Base-by-base conservation (phyloP, 306 rosid species). In the Cucurbita maxima region DNA sequence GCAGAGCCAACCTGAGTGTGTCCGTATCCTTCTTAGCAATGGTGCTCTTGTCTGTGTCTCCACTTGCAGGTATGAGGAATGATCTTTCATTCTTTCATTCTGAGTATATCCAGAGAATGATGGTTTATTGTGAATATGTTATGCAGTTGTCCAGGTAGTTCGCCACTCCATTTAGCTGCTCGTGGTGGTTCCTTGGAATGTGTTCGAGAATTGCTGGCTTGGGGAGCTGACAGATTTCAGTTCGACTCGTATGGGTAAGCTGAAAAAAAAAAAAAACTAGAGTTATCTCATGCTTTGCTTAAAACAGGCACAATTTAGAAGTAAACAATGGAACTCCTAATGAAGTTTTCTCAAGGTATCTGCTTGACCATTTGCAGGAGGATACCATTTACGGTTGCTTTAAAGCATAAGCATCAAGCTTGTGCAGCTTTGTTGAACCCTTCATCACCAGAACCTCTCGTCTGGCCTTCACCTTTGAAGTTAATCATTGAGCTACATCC, bases 221-320 rank as follows among this genome's bases (percentile, higher is more conserved):
- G 96, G 95, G 96, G 97, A 79, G 97, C 97, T 0, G 94, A 92
- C 72, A 83, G 97, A 79, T 90, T 85, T 78, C 95, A 83, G 77
- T 68, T 81, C 69, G 97, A 92, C 75, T 79, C 92, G 9, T 79
- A 85, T 9, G 90, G 96, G 97, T 92, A 85, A 78, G 84, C 72
- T 71, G 76, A 70, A 57, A 60, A 51, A 68, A 25, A 30, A 30
- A 30, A 0, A 30, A 30, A 30, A 30, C 34, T 30, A 30, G 22
- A 45, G 55, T 20, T 20, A 45, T 20, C n/a, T 12, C 72, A 67
- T 67, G 34, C 34, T 67, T 67, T 6, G 7, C 10, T 67, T 10
- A 20, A 0, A 63, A 11, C 3, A 66, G 13, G 22, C 57, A 19
- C 16, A 14, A 25, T 48, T 68, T 30, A 25, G 20, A 34, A 45